These are phyloP conservation scores for Telopea speciosissima DNA, from an alignment of 177 flowering plant genomes.

Conservation along the genomic window DNA sequence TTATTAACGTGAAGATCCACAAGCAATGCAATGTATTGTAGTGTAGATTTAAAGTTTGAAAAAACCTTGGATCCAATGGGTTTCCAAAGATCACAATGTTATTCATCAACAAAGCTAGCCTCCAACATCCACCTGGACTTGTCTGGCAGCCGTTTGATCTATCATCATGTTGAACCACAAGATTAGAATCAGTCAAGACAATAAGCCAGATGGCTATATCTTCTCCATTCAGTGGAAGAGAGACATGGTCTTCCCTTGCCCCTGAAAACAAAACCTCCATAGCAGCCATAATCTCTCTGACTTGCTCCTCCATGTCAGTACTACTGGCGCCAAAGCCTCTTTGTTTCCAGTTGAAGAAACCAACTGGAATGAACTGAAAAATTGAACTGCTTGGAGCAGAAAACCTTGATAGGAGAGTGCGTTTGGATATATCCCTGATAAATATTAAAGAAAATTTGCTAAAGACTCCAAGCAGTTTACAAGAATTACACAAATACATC, in stretches of 20 bases:
- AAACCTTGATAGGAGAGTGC: constrained; percentile 53
- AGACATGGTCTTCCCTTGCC: constrained; percentile 10
- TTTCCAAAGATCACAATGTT: constrained; percentile 51
- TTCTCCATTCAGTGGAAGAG: constrained; percentile 28
- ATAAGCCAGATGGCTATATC: constrained; percentile 72
- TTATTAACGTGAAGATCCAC: no score
- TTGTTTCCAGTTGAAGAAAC: constrained; percentile 43
- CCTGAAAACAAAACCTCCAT: constrained; percentile 35
- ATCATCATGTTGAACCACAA: constrained; percentile 19
- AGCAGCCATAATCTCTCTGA: constrained; percentile 36
- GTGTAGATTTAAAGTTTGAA: no score
- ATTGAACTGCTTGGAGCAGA: constrained; percentile 45
- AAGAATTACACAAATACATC: neutral
- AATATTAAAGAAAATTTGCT: constrained; percentile 8
- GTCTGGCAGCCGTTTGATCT: constrained; percentile 19
- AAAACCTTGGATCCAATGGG: constrained; percentile 62
- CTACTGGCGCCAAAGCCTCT: constrained; percentile 19
- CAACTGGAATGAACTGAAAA: constrained; percentile 45
- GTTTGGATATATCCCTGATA: constrained; percentile 69
- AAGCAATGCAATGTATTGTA: no score
- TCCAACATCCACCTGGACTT: constrained; percentile 47
- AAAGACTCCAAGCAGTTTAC: neutral
- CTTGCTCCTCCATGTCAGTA: constrained; percentile 24
- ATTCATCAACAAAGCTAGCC: constrained; percentile 66
- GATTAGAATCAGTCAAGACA: constrained; percentile 35